Evolutionary conservation across 2,329 filamentous ascomycete genomes (phyloP), one percentile per base, ranked within the genome.

Genomic region (Colletotrichum melonis): DNA sequence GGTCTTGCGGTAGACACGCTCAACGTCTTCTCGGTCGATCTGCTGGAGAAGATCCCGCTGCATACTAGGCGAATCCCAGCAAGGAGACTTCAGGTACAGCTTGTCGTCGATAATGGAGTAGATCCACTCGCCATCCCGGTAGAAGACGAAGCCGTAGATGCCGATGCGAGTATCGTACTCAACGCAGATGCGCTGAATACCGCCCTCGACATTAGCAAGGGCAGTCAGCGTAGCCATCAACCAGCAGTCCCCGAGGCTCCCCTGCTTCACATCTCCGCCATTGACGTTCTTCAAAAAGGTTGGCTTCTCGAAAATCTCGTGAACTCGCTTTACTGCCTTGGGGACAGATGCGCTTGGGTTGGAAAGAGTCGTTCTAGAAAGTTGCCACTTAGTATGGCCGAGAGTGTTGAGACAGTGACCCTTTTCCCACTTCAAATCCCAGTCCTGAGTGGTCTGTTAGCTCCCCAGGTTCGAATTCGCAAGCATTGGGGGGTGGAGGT

Each of bases 61-160:
- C 80, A 93, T 88, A 63, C 93, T 92, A 1, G 91, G 92, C 42
- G 94, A 93, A 76, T 97, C 94, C 85, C 94, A 97, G 79, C 93
- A 92, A 5, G 94, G 93, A 1, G 93, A 94, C 73, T 92, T 94
- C 22, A 97, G 88, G 80, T 94, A 97, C 3, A 98, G 87, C 82
- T 97, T 97, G 82, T 98, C 95, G 79, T 98, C 95, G 72, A 98
- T 91, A 74, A 98, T 95, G 71, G 94, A 95, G 77, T 95, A 95
- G 69, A 96, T 93, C 95, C 95, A 98, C 82, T 97, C 94, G 66
- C 95, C 95, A 78, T 97, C 95, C 80, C 94, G 87, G 80, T 93
- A 94, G 80, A 97, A 97, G 62, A 97, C 94, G 78, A 97, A 97
- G 1, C 95, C 95, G 78, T 97, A 97, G 4, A 97, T 95, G 9